These are phyloP conservation scores for Nemania abortiva DNA, from an alignment of 2,329 filamentous ascomycete species.

Conservation along the genomic window DNA sequence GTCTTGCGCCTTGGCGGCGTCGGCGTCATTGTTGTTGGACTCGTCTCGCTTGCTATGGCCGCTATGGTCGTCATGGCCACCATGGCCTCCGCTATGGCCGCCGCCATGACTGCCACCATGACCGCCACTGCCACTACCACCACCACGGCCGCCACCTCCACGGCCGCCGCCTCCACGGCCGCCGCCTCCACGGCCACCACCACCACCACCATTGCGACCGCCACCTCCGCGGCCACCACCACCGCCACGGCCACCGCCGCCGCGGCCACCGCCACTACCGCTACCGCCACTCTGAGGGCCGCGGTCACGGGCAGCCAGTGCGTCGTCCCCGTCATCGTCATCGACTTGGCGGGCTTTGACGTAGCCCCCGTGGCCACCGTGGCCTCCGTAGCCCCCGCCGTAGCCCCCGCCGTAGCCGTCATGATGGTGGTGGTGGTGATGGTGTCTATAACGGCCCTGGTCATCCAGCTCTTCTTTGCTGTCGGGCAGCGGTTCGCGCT, in stretches of 20 bases:
- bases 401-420: neutral
- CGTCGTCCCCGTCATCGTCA: neutral
- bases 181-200: neutral
- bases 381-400: neutral
- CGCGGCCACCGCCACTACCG: neutral
- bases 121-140: neutral
- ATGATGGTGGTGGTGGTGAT: conserved; percentile 17
- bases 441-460: neutral
- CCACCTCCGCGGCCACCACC: neutral
- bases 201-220: neutral
- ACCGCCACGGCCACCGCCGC: neutral
- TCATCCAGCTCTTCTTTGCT: conserved; percentile 7
- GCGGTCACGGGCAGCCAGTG: neutral
- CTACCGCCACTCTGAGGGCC: neutral
- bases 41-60: no score
- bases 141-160: neutral
- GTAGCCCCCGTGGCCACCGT: neutral
- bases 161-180: neutral
- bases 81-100: neutral
- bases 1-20: no score
- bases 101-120: neutral
- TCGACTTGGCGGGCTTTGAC: neutral
- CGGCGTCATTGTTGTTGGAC: no score
- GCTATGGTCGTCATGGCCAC: neutral
- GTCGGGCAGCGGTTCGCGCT: conserved; percentile 16